Evolutionary conservation across 805 yeast species (phyloP).

Genomic region (Candida koratica): DNA sequence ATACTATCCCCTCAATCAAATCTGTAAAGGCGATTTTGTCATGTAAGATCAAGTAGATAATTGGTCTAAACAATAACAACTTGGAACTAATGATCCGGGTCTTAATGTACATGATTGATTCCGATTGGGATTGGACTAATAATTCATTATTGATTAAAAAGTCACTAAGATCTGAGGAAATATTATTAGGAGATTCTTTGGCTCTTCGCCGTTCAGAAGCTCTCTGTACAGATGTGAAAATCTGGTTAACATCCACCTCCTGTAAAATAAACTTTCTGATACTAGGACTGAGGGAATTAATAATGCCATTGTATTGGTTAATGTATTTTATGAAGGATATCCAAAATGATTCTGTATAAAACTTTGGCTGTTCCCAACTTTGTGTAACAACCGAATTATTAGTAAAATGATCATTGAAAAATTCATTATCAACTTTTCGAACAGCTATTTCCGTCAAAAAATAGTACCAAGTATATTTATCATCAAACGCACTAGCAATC

Average conservation of each 20-base stretch:
- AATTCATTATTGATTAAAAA: conserved; percentile 33
- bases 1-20: conserved; percentile 23
- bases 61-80: conserved; percentile 31
- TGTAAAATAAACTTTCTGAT: conserved; percentile 31
- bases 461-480: conserved; percentile 34
- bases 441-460: conserved; percentile 39
- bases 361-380: conserved; percentile 25
- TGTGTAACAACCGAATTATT: conserved; percentile 21
- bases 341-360: conserved; percentile 24
- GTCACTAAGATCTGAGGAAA: conserved; percentile 26
- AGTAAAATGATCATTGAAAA: conserved; percentile 16
- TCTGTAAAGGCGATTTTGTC: conserved; percentile 27
- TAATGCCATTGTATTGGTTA: conserved; percentile 36
- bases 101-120: conserved; percentile 36
- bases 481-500: conserved; percentile 24
- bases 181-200: conserved; percentile 1
- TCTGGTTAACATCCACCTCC: conserved; percentile 29
- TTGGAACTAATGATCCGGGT: conserved; percentile 34
- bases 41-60: conserved; percentile 29
- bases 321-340: conserved; percentile 26
- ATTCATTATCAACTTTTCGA: conserved; percentile 34
- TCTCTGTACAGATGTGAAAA: conserved; percentile 25
- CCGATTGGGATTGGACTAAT: conserved; percentile 32
- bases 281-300: conserved; percentile 32
- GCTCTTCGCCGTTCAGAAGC: conserved; percentile 18